These are phyloP conservation scores for Plenodomus biglobosus DNA, from an alignment of 2,329 filamentous ascomycete species.

Conservation along the genomic window DNA sequence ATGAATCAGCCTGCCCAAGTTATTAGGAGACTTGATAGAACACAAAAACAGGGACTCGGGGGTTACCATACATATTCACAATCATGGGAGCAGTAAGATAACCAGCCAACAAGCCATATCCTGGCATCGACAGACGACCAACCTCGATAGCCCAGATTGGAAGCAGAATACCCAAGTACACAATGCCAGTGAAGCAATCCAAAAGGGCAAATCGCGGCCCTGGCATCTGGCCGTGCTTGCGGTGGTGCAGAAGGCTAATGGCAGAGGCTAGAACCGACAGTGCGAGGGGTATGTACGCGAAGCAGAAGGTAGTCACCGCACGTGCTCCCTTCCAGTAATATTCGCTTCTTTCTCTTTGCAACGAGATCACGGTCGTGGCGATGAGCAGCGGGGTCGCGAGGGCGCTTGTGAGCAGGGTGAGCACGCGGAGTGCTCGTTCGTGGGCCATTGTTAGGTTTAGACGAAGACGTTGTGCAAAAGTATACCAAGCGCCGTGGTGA, in stretches of 20 bases:
- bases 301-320: slow-evolving; percentile 11
- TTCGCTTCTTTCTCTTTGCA: neutral
- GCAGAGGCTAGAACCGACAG: slow-evolving; percentile 11
- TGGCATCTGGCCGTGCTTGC: slow-evolving; percentile 4
- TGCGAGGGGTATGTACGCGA: slow-evolving; percentile 18
- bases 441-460: slow-evolving; percentile 4
- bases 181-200: slow-evolving; percentile 4
- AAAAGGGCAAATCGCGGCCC: slow-evolving; percentile 6
- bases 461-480: too few relatives aligned
- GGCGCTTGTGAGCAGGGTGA: slow-evolving; percentile 10
- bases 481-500: too few relatives aligned
- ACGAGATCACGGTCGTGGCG: slow-evolving; percentile 10
- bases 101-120: slow-evolving; percentile 14
- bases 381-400: slow-evolving; percentile 17
- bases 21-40: neutral
- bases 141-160: slow-evolving; percentile 16
- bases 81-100: slow-evolving; percentile 23
- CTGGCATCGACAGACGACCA: neutral
- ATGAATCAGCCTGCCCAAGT: slow-evolving; percentile 16
- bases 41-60: too few relatives aligned
- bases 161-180: slow-evolving; percentile 14
- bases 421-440: slow-evolving; percentile 13
- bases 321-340: slow-evolving; percentile 1
- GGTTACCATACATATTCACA: slow-evolving; percentile 21
- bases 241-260: slow-evolving; percentile 2